A percentile compares a stretch with the other conserved stretches of the same genome.
Evolutionary conservation across 2,329 filamentous ascomycete genomes (phyloP).

Genomic region (Juglanconis sp.): DNA sequence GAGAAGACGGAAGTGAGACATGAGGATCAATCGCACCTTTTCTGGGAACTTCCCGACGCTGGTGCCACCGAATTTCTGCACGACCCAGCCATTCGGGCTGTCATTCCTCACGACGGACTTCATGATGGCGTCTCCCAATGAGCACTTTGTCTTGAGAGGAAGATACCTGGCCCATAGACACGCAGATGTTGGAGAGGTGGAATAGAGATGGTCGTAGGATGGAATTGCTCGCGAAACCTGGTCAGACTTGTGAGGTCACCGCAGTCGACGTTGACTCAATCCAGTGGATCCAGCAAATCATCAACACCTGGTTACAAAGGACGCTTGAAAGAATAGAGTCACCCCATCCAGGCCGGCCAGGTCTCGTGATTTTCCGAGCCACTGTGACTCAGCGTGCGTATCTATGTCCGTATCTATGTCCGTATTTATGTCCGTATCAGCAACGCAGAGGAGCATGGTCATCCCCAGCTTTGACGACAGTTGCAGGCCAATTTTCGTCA

Average conservation of each 20-base stretch:
- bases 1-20: slow-evolving; percentile 20
- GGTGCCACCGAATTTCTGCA: slow-evolving; percentile 94
- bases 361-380: not conserved
- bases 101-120: slow-evolving; percentile 25
- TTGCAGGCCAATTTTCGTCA: not conserved
- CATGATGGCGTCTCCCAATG: slow-evolving; percentile 20
- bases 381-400: not conserved
- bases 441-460: not conserved
- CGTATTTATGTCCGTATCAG: not conserved
- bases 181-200: not conserved
- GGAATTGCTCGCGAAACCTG: not conserved
- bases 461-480: not conserved
- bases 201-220: not conserved
- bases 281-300: slow-evolving; percentile 4
- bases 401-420: not conserved
- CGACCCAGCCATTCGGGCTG: slow-evolving; percentile 63
- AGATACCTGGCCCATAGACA: not conserved
- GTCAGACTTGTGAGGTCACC: not conserved
- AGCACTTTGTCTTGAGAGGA: not conserved
- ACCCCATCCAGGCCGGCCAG: not conserved
- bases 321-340: not conserved
- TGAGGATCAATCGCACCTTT: slow-evolving; percentile 42
- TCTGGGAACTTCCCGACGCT: slow-evolving; percentile 91
- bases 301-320: not conserved
- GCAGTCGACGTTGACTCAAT: slow-evolving; percentile 6